These are phyloP conservation scores for Candida sp. DNA, from an alignment of 1,139 yeast species.

Conservation along the genomic window DNA sequence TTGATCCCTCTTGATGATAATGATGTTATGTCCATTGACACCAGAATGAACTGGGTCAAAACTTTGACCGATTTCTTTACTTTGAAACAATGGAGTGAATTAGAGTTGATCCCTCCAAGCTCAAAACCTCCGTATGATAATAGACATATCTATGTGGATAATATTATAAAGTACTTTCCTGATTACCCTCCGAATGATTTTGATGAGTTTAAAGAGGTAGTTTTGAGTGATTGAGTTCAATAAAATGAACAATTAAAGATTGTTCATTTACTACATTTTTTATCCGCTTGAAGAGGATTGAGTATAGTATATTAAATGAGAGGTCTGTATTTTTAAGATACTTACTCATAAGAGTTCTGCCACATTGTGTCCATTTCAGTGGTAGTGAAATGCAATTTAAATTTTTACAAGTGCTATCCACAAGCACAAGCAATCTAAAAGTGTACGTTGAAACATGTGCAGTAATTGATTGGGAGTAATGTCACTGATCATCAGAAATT, in stretches of 20 bases:
- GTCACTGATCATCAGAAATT: too few species aligned
- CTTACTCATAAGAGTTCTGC: too few species aligned
- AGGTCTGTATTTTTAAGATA: constrained; percentile 62
- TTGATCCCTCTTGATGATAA: constrained; percentile 38
- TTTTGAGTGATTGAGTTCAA: not conserved
- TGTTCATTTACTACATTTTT: too few species aligned
- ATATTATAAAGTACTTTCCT: constrained; percentile 35
- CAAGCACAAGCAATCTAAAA: too few species aligned
- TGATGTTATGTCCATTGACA: constrained; percentile 51
- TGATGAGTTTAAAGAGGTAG: constrained; percentile 21
- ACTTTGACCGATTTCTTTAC: constrained; percentile 58
- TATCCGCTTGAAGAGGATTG: constrained; percentile 88
- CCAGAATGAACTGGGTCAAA: constrained; percentile 74
- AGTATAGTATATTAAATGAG: constrained; percentile 82
- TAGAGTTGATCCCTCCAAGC: constrained; percentile 18
- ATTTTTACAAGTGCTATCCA: too few species aligned
- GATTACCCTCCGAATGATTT: constrained; percentile 39
- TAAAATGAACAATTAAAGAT: too few species aligned
- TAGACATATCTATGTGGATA: constrained; percentile 17
- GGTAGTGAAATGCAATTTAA: too few species aligned
- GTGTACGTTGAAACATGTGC: too few species aligned
- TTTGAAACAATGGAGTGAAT: constrained; percentile 57
- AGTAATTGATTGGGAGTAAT: too few species aligned
- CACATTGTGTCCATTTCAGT: too few species aligned
- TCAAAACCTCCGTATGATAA: constrained; percentile 9